Conservation (phyloP, 2,329 filamentous ascomycete species). For the Decorospora gaudefroyi region DNA sequence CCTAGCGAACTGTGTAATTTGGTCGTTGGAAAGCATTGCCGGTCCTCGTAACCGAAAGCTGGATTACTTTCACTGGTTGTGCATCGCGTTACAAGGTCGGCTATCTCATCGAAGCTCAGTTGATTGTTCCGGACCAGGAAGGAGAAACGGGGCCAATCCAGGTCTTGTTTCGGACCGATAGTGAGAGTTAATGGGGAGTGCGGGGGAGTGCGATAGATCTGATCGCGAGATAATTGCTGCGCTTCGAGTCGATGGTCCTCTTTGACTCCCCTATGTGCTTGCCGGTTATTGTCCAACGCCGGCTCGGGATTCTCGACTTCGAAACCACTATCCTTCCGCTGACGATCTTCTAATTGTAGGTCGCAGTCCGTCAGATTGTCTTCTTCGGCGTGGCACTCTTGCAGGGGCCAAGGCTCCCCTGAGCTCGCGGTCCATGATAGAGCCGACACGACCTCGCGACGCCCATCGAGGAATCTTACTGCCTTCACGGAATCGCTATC, state of each 20-base stretch:
- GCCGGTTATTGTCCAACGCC: background rate
- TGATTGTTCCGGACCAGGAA: slow-evolving; percentile 4
- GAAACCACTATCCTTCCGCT: slow-evolving; percentile 7
- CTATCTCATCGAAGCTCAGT: slow-evolving; percentile 8
- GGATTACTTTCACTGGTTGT: background rate
- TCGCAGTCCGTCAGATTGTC: background rate
- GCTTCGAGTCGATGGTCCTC: no score
- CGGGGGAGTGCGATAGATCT: background rate
- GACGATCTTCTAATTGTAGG: background rate
- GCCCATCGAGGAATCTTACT: slow-evolving; percentile 4
- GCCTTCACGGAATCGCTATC: slow-evolving; percentile 3
- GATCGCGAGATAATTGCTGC: background rate
- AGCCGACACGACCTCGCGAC: background rate
- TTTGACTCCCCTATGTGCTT: background rate
- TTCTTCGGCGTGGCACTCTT: background rate
- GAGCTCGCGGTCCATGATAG: background rate
- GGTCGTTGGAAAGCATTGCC: background rate
- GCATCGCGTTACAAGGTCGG: background rate
- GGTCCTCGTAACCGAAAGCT: background rate
- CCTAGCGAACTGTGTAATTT: background rate
- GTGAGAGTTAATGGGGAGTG: background rate
- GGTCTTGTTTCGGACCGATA: background rate
- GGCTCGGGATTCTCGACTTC: background rate
- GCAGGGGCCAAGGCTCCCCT: background rate
- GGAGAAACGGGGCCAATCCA: slow-evolving; percentile 6